A percentile compares a stretch with the other conserved stretches of the same genome.
Evolutionary conservation across 179 eudicot genomes (phyloP).

Genomic region (Gypsophila paniculata): DNA sequence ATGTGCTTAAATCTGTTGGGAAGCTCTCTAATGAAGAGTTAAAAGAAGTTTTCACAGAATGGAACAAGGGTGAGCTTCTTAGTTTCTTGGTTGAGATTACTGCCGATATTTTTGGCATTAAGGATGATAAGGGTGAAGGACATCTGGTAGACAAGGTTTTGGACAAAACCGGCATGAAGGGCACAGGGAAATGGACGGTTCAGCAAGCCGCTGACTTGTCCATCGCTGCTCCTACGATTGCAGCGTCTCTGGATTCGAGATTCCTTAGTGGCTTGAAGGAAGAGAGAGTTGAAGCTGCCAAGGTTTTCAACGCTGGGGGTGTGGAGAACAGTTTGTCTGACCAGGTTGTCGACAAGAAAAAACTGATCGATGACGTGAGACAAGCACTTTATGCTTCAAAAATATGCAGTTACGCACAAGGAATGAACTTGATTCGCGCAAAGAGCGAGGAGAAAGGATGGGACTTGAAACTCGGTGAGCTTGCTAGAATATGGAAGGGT

Average conservation of each 20-base stretch:
- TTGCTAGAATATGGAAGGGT: slow-evolving; percentile 93
- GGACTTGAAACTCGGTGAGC: slow-evolving; percentile 76
- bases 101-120: slow-evolving; percentile 73
- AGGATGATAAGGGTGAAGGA: slow-evolving; percentile 79
- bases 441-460: slow-evolving; percentile 75
- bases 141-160: slow-evolving; percentile 76
- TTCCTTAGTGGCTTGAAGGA: slow-evolving; percentile 86
- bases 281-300: slow-evolving; percentile 74
- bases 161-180: slow-evolving; percentile 93
- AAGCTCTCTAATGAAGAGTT: slow-evolving; percentile 80
- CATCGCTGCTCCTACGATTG: slow-evolving; percentile 81
- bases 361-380: slow-evolving; percentile 73
- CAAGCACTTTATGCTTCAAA: slow-evolving; percentile 81
- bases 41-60: slow-evolving; percentile 66
- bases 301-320: slow-evolving; percentile 63
- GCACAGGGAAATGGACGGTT: slow-evolving; percentile 91
- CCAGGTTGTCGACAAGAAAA: slow-evolving; percentile 63
- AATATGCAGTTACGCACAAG: slow-evolving; percentile 88
- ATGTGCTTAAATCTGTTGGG: slow-evolving; percentile 78
- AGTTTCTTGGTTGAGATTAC: slow-evolving; percentile 87
- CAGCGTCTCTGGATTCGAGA: slow-evolving; percentile 76
- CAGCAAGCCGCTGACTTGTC: slow-evolving; percentile 93
- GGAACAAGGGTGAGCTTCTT: slow-evolving; percentile 87
- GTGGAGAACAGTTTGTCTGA: slow-evolving; percentile 40
- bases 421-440: slow-evolving; percentile 86